Evolutionary conservation across 202 grass and related monocot species (phyloP).

Genomic region (Musa balbisiana): DNA sequence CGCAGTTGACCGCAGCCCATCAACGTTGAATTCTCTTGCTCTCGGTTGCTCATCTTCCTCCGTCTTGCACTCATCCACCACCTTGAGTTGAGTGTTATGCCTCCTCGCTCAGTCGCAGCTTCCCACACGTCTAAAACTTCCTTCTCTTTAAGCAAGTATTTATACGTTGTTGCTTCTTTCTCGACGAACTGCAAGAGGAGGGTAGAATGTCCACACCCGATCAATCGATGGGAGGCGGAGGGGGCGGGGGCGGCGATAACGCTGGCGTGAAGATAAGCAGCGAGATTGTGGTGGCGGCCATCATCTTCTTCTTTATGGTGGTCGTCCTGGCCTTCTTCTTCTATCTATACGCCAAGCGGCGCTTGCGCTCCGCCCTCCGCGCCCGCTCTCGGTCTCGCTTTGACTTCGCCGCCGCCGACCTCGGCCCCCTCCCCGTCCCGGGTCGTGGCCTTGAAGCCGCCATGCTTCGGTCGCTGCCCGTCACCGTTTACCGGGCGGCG

Average conservation of each 20-base stretch:
- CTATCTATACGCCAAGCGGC: slow-evolving; percentile 9
- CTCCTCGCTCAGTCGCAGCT: background rate
- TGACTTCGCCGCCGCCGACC: background rate
- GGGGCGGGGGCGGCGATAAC: background rate
- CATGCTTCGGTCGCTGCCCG: slow-evolving; percentile 1
- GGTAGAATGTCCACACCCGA: background rate
- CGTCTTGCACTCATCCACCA: too few species aligned
- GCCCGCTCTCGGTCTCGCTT: background rate
- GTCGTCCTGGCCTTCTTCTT: background rate
- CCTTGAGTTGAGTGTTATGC: too few species aligned
- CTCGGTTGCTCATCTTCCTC: too few species aligned
- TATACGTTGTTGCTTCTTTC: background rate
- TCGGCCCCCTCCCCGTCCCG: background rate
- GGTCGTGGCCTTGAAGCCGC: background rate
- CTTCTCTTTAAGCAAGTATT: background rate
- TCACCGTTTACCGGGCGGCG: background rate
- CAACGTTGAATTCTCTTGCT: too few species aligned
- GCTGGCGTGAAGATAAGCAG: background rate
- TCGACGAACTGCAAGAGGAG: background rate
- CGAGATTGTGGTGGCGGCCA: background rate
- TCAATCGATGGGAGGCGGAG: background rate
- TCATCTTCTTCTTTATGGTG: slow-evolving; percentile 11
- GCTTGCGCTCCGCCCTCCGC: background rate
- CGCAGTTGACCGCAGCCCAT: too few species aligned
- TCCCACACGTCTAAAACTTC: background rate